These are phyloP conservation scores for Peronospora belbahrii DNA, from an alignment of 352 stramenopile species.

Conservation along the genomic window DNA sequence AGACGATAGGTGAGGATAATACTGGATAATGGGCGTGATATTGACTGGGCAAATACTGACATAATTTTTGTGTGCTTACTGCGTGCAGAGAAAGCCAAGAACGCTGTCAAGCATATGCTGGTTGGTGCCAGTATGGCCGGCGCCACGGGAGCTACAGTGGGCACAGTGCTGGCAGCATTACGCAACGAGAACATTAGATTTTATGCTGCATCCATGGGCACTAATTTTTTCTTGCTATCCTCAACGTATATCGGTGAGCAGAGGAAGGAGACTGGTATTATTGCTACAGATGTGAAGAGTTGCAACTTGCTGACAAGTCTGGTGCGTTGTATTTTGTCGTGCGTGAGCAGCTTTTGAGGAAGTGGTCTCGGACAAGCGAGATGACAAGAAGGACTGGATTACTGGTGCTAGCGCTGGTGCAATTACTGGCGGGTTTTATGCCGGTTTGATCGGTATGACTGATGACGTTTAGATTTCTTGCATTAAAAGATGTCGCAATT, in stretches of 20 bases:
- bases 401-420: conserved; percentile 46
- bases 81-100: conserved; percentile 53
- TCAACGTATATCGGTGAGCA: conserved; percentile 76
- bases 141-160: conserved; percentile 42
- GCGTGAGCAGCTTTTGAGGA: conserved; percentile 54
- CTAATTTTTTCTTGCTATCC: conserved; percentile 78
- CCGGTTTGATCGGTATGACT: conserved; percentile 48
- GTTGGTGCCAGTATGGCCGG: conserved; percentile 47
- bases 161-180: conserved; percentile 49
- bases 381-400: conserved; percentile 48
- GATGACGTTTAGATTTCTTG: neutral
- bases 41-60: neutral
- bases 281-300: neutral
- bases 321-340: neutral
- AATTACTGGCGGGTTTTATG: conserved; percentile 70
- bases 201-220: conserved; percentile 74
- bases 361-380: conserved; percentile 59
- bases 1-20: conserved; percentile 12
- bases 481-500: neutral
- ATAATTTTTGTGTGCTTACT: neutral
- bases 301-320: neutral
- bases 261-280: neutral
- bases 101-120: conserved; percentile 61
- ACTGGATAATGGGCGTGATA: neutral
- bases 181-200: conserved; percentile 76